Conservation (phyloP, 164 flowering plant species). For the Macadamia tetraphylla region DNA sequence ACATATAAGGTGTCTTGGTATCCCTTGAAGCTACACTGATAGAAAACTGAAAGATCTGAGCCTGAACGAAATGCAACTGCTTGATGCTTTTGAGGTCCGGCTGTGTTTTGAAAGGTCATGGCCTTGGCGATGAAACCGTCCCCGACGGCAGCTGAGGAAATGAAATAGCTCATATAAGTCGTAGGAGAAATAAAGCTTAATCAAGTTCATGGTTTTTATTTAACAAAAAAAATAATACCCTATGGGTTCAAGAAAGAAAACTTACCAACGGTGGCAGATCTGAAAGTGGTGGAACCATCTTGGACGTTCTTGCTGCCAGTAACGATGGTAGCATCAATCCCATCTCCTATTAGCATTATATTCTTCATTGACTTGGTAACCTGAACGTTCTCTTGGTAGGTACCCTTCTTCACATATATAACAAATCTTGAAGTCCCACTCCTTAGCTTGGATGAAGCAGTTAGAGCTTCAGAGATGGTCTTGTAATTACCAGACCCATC, state of each 20-base stretch:
- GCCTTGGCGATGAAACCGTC: constrained; percentile 46
- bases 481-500: constrained; percentile 62
- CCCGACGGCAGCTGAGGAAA: constrained; percentile 35
- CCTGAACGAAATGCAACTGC: constrained; percentile 56
- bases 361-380: constrained; percentile 29
- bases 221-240: too few species aligned
- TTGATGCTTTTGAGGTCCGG: constrained; percentile 56
- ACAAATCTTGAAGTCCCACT: constrained; percentile 26
- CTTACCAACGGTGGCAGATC: constrained; percentile 69
- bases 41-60: constrained; percentile 44
- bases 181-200: too few species aligned
- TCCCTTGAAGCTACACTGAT: constrained; percentile 50
- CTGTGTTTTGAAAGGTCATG: constrained; percentile 58
- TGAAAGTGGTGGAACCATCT: constrained; percentile 59
- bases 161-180: background rate
- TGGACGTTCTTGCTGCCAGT: constrained; percentile 35
- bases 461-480: constrained; percentile 54
- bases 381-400: constrained; percentile 39
- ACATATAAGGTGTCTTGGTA: constrained; percentile 63
- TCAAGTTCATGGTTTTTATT: too few species aligned
- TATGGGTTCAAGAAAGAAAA: background rate
- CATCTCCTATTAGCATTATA: constrained; percentile 63
- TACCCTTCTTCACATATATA: too few species aligned
- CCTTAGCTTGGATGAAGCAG: constrained; percentile 14
- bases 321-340: constrained; percentile 50